phyloP scores from a whole-genome alignment of 371 early-diverging fungal species.

The Parasitella parasitica region DNA sequence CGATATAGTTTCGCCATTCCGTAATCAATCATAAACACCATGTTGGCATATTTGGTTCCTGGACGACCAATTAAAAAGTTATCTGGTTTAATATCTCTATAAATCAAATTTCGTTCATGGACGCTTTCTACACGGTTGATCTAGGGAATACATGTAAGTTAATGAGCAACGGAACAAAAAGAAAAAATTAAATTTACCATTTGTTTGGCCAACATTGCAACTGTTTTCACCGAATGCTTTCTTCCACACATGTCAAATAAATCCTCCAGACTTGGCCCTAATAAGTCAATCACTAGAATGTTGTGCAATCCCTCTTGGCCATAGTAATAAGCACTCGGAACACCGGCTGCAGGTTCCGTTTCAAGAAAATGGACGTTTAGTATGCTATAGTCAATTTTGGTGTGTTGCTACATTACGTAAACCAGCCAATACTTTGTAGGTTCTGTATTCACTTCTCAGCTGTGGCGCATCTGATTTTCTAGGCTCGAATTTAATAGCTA shows the following conservation, averaged over 20 bases:
- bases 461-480: conserved; percentile 95
- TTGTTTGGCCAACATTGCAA: conserved; percentile 93
- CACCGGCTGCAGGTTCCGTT: conserved; percentile 56
- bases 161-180: not conserved
- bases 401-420: conserved; percentile 53
- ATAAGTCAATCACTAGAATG: conserved; percentile 93
- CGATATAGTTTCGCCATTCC: conserved; percentile 95
- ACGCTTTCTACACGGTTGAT: conserved; percentile 90
- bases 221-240: conserved; percentile 89
- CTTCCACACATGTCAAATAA: conserved; percentile 93
- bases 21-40: conserved; percentile 86
- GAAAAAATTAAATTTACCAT: conserved; percentile 62
- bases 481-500: conserved; percentile 95
- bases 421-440: conserved; percentile 86
- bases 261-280: conserved; percentile 95
- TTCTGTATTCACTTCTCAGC: conserved; percentile 89
- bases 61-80: conserved; percentile 95
- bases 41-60: conserved; percentile 59
- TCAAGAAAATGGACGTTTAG: not conserved
- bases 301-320: conserved; percentile 95
- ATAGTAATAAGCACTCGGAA: conserved; percentile 90
- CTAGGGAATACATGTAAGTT: conserved; percentile 28
- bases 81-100: conserved; percentile 99
- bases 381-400: not conserved
- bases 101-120: conserved; percentile 96